Evolutionary conservation across 768 basidiomycete genomes (phyloP).

Genomic region (Lactarius sanguifluus): DNA sequence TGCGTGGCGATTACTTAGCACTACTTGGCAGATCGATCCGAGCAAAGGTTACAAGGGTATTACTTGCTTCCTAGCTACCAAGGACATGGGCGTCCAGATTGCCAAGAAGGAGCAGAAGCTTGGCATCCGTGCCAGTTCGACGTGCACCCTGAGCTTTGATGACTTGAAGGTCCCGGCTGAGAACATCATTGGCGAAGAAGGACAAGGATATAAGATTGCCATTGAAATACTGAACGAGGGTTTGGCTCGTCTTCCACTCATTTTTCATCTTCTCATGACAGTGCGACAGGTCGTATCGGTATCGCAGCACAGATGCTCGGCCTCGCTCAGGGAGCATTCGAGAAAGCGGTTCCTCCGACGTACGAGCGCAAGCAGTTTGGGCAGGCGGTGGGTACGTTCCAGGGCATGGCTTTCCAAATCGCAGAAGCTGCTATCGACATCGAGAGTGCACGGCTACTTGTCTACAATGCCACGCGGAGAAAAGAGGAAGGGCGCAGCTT

Average conservation of each 20-base stretch:
- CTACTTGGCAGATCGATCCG: conserved; percentile 60
- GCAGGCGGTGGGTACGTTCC: conserved; percentile 90
- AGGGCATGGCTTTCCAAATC: conserved; percentile 94
- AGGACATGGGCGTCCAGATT: conserved; percentile 95
- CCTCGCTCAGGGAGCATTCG: conserved; percentile 94
- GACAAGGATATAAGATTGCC: conserved; percentile 95
- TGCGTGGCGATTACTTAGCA: neutral
- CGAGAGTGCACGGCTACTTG: conserved; percentile 84
- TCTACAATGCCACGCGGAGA: conserved; percentile 93
- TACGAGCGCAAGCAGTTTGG: conserved; percentile 95
- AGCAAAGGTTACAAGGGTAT: conserved; percentile 98
- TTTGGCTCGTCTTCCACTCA: conserved; percentile 24
- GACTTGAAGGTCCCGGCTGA: conserved; percentile 83
- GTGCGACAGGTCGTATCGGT: conserved; percentile 72
- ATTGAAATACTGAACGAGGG: conserved; percentile 97
- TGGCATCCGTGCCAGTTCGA: conserved; percentile 94
- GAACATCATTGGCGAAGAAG: conserved; percentile 90
- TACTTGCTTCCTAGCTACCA: conserved; percentile 94
- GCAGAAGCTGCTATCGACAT: conserved; percentile 88
- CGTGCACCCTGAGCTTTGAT: conserved; percentile 93
- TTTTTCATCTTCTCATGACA: neutral
- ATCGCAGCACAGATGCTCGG: conserved; percentile 99
- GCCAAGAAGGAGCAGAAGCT: conserved; percentile 99
- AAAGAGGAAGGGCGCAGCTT: conserved; percentile 89
- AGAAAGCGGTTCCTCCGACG: conserved; percentile 93